These are phyloP conservation scores for Friedmanniomyces endolithicus DNA, from an alignment of 495 filamentous ascomycete species.

Conservation along the genomic window DNA sequence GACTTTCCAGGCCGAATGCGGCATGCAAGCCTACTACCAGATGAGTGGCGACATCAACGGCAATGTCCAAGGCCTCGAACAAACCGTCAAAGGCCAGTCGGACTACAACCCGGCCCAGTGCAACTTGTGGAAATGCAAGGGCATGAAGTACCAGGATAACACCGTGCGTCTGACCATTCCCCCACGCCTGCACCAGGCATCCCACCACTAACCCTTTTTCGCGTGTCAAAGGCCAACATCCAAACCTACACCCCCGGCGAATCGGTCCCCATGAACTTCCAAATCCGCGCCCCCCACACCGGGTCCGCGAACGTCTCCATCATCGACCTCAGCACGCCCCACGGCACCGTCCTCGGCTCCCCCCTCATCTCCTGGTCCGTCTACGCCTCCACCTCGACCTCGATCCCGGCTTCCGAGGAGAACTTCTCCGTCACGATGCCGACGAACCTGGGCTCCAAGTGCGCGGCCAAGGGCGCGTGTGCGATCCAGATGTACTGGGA, in stretches of 20 bases:
- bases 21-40: constrained; percentile 47
- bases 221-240: constrained; percentile 43
- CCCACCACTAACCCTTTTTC: no score
- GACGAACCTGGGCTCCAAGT: constrained; percentile 41
- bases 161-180: constrained; percentile 6
- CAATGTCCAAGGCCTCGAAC: constrained; percentile 55
- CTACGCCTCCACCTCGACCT: constrained; percentile 40
- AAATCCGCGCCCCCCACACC: constrained; percentile 50
- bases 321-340: constrained; percentile 31
- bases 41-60: constrained; percentile 52
- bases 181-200: no score
- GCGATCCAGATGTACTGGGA: constrained; percentile 64
- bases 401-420: constrained; percentile 45
- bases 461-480: constrained; percentile 48
- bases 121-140: constrained; percentile 59
- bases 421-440: constrained; percentile 57
- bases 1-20: constrained; percentile 49
- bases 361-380: constrained; percentile 45
- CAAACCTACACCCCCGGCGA: constrained; percentile 49
- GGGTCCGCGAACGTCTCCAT: constrained; percentile 60
- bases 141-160: constrained; percentile 62
- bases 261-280: constrained; percentile 45
- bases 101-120: constrained; percentile 49
- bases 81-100: constrained; percentile 40
- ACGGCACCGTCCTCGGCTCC: constrained; percentile 43